These are phyloP conservation scores for Tritrichomonas musculus DNA, from an alignment of 208 protist genomes.

Conservation along the genomic window DNA sequence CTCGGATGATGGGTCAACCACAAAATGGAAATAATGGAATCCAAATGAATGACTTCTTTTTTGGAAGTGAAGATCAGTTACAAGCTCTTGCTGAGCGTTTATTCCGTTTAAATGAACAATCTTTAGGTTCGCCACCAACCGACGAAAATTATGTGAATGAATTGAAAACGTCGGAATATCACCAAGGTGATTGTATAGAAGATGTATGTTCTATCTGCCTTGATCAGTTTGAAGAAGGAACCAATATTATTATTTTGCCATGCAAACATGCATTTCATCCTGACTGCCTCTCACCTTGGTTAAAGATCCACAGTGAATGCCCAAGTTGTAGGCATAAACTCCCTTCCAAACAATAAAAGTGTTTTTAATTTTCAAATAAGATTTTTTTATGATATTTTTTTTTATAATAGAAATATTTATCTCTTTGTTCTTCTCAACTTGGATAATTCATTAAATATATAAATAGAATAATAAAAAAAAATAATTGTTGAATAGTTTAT, in stretches of 20 bases:
- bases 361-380: slow-evolving; percentile 4
- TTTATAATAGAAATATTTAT: too few species aligned
- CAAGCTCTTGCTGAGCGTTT: neutral
- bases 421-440: too few species aligned
- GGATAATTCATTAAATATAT: too few species aligned
- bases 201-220: slow-evolving; percentile 4
- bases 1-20: neutral
- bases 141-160: neutral
- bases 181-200: neutral
- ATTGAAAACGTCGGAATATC: neutral
- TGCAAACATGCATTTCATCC: slow-evolving; percentile 24
- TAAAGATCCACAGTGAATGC: slow-evolving; percentile 32
- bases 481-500: too few species aligned
- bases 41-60: neutral
- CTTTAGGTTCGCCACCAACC: neutral
- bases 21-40: neutral
- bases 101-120: neutral
- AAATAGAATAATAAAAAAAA: too few species aligned
- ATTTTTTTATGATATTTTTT: too few species aligned
- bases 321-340: neutral
- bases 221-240: neutral
- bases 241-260: neutral
- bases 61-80: slow-evolving; percentile 8
- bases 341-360: neutral
- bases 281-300: neutral